These are phyloP conservation scores for Lepidium sativum DNA, from an alignment of 345 rosid species.

Conservation along the genomic window DNA sequence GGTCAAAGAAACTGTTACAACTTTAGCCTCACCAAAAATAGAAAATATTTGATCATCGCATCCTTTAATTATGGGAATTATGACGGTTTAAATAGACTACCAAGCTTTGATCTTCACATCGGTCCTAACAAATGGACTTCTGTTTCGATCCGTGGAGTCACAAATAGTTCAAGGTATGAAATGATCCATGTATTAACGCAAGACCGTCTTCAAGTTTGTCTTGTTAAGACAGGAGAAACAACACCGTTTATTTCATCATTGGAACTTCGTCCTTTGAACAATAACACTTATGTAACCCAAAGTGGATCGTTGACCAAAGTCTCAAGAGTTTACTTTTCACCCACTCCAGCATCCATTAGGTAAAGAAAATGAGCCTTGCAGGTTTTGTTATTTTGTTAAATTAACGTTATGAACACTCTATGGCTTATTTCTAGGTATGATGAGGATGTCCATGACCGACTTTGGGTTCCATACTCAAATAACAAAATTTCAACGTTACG, in stretches of 20 bases:
- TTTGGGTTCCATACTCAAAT: conserved; percentile 22
- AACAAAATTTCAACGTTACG: not conserved
- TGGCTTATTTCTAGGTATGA: conserved; percentile 30
- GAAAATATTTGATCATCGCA: conserved; percentile 18
- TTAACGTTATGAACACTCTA: not conserved
- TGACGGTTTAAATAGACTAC: not conserved
- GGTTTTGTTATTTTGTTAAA: too few relatives aligned
- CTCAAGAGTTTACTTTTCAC: conserved; percentile 12
- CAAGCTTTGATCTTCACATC: conserved; percentile 21
- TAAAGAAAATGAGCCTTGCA: not conserved
- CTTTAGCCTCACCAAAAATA: conserved; percentile 8
- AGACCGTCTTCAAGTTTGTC: conserved; percentile 18
- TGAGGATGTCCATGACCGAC: conserved; percentile 33
- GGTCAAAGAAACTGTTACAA: conserved; percentile 31
- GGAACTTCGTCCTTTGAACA: conserved; percentile 18
- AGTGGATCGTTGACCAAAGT: conserved; percentile 8
- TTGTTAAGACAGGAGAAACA: conserved; percentile 23
- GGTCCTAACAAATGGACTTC: conserved; percentile 26
- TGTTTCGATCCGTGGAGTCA: not conserved
- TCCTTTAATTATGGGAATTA: conserved; percentile 25
- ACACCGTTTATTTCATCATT: conserved; percentile 24
- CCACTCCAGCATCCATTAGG: conserved; percentile 9
- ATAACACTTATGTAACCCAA: conserved; percentile 8
- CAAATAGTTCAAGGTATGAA: not conserved
- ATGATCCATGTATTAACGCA: conserved; percentile 19